Conservation (phyloP, 306 rosid genomes). For the Lathyrus oleraceus region DNA sequence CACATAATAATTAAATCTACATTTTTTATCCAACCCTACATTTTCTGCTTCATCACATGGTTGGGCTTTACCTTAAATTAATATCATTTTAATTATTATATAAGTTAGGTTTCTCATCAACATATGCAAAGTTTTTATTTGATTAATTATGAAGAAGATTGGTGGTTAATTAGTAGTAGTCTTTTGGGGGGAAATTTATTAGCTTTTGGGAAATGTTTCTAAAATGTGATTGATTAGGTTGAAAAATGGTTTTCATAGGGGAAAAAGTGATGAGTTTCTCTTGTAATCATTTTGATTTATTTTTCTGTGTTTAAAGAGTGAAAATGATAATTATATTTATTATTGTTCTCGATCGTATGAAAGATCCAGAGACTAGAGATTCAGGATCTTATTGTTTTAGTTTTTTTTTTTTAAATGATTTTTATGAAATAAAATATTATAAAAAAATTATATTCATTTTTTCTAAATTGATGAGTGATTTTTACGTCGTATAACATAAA, state of each 20-base stretch:
- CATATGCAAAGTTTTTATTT: neutral
- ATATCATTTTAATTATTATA: neutral
- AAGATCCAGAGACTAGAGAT: too few relatives aligned
- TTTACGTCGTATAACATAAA: too few relatives aligned
- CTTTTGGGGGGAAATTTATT: neutral
- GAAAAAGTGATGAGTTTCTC: neutral
- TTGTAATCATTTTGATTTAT: neutral
- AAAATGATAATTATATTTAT: neutral
- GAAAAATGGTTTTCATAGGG: neutral
- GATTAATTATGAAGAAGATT: neutral
- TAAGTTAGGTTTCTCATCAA: neutral
- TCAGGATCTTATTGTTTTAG: too few relatives aligned
- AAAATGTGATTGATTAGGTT: conserved; percentile 8
- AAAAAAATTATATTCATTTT: too few relatives aligned
- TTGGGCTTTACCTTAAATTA: neutral
- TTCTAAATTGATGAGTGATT: too few relatives aligned
- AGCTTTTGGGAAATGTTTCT: neutral
- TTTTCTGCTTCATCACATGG: conserved; percentile 38
- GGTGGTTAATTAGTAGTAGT: neutral
- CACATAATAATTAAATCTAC: neutral
- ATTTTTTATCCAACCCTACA: conserved; percentile 5
- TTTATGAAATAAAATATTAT: too few relatives aligned
- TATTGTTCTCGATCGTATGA: too few relatives aligned
- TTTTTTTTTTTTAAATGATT: too few relatives aligned
- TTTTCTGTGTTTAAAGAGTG: neutral